Evolutionary conservation across 1,139 yeast species (phyloP).

Genomic region (Eremothecium sinecaudum): DNA sequence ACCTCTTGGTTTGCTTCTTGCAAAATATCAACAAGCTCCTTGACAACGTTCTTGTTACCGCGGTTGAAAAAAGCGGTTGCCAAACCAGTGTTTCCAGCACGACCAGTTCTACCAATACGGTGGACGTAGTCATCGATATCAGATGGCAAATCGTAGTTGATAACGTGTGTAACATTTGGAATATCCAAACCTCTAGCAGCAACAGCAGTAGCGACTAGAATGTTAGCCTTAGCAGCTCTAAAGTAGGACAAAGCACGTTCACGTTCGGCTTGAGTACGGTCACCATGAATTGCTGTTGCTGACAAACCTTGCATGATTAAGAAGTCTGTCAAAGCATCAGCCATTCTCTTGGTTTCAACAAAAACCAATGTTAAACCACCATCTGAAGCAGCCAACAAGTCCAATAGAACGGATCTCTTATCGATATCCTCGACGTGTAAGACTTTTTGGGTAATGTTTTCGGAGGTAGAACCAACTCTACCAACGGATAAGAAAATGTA

Average conservation of each 20-base stretch:
- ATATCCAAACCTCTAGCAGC: constrained; percentile 98
- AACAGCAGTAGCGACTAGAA: constrained; percentile 86
- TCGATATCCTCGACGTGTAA: constrained; percentile 92
- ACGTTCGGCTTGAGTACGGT: constrained; percentile 95
- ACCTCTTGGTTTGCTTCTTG: constrained; percentile 96
- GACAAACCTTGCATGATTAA: constrained; percentile 83
- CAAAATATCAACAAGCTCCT: constrained; percentile 79
- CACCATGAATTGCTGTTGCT: constrained; percentile 98
- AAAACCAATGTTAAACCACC: constrained; percentile 82
- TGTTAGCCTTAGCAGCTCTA: constrained; percentile 48
- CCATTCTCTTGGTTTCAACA: constrained; percentile 98
- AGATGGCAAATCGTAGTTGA: constrained; percentile 92
- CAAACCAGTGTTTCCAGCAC: constrained; percentile 98
- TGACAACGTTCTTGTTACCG: constrained; percentile 80
- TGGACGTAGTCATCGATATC: constrained; percentile 98
- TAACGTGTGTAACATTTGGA: constrained; percentile 96
- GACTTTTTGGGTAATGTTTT: constrained; percentile 91
- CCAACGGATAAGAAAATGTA: constrained; percentile 95
- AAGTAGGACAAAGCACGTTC: constrained; percentile 80
- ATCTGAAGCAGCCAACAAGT: constrained; percentile 66
- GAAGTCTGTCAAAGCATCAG: constrained; percentile 89
- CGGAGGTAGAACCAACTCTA: constrained; percentile 96
- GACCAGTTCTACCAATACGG: constrained; percentile 99
- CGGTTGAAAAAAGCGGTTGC: constrained; percentile 98
- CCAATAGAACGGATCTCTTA: constrained; percentile 85